A percentile compares a stretch with the other conserved stretches of the same genome.
Conservation (phyloP, 2,329 filamentous ascomycete genomes). For the Cercospora beticola region DNA sequence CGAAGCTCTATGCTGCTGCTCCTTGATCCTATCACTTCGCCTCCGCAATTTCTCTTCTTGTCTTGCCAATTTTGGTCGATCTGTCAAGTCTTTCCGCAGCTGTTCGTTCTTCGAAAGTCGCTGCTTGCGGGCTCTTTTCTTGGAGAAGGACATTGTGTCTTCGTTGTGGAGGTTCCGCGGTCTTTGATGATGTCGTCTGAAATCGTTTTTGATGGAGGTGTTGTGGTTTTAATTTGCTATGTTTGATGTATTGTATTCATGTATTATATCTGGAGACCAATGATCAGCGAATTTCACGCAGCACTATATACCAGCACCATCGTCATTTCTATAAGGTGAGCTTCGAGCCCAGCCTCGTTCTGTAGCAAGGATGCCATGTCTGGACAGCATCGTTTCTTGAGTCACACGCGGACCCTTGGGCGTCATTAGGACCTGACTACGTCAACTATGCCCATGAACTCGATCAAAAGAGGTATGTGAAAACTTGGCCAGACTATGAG, state of each 20-base stretch:
- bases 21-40: slow-evolving; percentile 7
- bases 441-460: not conserved
- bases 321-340: not conserved
- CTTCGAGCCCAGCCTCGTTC: not conserved
- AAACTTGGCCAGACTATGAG: slow-evolving; percentile 1
- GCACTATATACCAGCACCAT: not conserved
- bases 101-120: slow-evolving; percentile 5
- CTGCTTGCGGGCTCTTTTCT: slow-evolving; percentile 5
- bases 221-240: too few relatives aligned
- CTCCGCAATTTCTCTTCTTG: slow-evolving; percentile 7
- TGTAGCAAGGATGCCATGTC: slow-evolving; percentile 9
- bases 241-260: too few relatives aligned
- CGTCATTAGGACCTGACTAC: not conserved
- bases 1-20: slow-evolving; percentile 1
- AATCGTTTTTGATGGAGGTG: not conserved
- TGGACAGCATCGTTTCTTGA: not conserved
- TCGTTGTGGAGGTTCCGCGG: not conserved
- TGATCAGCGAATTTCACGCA: not conserved
- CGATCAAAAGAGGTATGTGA: not conserved
- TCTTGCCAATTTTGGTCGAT: not conserved
- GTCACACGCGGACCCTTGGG: not conserved
- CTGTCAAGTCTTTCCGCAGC: slow-evolving; percentile 3
- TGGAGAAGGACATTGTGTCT: slow-evolving; percentile 3
- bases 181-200: too few relatives aligned
- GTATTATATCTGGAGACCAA: not conserved